Conservation (phyloP, 345 rosid genomes). For the Melaleuca alternifolia region DNA sequence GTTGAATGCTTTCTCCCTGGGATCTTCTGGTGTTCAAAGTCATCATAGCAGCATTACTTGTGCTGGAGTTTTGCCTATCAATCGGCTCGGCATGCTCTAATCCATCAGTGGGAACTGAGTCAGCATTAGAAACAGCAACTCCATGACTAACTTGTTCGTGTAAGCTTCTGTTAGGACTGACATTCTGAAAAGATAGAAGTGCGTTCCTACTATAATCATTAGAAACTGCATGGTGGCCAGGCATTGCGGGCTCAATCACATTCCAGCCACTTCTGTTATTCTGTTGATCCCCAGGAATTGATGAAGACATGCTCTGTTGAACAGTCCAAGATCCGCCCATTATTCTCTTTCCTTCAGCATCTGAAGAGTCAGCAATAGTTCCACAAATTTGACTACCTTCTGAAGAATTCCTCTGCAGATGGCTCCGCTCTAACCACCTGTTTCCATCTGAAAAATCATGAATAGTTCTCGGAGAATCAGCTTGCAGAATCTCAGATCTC, state of each 20-base stretch:
- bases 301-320: slow-evolving; percentile 12
- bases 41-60: background rate
- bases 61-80: background rate
- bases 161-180: slow-evolving; percentile 6
- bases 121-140: slow-evolving; percentile 25
- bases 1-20: background rate
- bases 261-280: slow-evolving; percentile 33
- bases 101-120: slow-evolving; percentile 18
- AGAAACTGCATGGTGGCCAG: background rate
- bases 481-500: slow-evolving; percentile 24
- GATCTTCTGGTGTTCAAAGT: background rate
- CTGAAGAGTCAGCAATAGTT: slow-evolving; percentile 24
- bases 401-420: slow-evolving; percentile 26
- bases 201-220: slow-evolving; percentile 20
- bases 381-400: slow-evolving; percentile 30
- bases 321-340: slow-evolving; percentile 21
- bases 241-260: slow-evolving; percentile 18
- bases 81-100: background rate
- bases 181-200: slow-evolving; percentile 10
- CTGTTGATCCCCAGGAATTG: slow-evolving; percentile 17
- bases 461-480: slow-evolving; percentile 24
- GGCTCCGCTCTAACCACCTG: slow-evolving; percentile 30
- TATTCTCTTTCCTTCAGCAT: slow-evolving; percentile 22
- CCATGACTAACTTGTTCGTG: slow-evolving; percentile 11
- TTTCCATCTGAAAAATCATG: slow-evolving; percentile 29